These are phyloP conservation scores for Fusarium decemcellulare DNA, from an alignment of 2,329 filamentous ascomycete species.

Conservation along the genomic window DNA sequence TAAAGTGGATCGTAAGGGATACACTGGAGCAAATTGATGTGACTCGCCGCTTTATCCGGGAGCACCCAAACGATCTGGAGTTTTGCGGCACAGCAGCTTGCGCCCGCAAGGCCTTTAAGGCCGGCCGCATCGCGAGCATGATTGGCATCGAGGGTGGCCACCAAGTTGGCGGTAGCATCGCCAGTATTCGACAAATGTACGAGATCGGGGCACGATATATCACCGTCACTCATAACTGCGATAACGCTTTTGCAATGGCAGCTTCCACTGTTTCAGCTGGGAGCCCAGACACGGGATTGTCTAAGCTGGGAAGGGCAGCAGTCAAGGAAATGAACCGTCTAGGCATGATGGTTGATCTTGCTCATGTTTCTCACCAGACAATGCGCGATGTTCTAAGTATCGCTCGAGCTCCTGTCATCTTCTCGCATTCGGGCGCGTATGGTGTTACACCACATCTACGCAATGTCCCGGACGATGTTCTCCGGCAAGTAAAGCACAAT, in stretches of 20 bases:
- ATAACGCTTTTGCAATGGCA: conserved; percentile 50
- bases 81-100: conserved; percentile 47
- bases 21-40: conserved; percentile 54
- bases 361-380: conserved; percentile 49
- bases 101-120: conserved; percentile 47
- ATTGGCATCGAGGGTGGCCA: conserved; percentile 56
- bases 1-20: conserved; percentile 32
- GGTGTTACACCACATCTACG: conserved; percentile 49
- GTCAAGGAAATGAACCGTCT: conserved; percentile 55
- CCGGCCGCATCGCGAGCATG: conserved; percentile 53
- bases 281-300: conserved; percentile 42
- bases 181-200: conserved; percentile 52
- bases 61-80: conserved; percentile 41
- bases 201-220: conserved; percentile 56
- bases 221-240: conserved; percentile 53
- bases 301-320: conserved; percentile 44
- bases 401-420: conserved; percentile 49
- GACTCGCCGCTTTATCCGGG: conserved; percentile 47
- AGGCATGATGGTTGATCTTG: conserved; percentile 53
- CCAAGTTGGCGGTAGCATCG: conserved; percentile 52
- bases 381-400: conserved; percentile 49
- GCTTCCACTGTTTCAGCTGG: conserved; percentile 48
- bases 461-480: conserved; percentile 58
- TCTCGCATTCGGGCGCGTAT: conserved; percentile 50
- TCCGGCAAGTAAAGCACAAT: conserved; percentile 52